A percentile compares a stretch with the other conserved stretches of the same genome.
phyloP scores from a whole-genome alignment of 176 grass and related monocot genomes.

The Raddia guianensis region DNA sequence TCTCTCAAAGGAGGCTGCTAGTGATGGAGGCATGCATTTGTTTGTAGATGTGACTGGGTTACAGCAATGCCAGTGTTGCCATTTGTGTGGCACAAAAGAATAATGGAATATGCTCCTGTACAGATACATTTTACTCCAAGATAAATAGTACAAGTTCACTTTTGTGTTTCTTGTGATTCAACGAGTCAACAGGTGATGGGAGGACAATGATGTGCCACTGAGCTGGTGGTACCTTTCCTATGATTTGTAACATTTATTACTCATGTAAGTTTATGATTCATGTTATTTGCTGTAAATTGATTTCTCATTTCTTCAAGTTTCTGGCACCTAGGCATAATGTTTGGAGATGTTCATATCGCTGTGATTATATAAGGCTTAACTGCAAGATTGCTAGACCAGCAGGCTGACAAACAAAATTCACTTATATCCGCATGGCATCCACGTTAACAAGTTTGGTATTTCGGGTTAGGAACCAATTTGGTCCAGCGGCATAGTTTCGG shows the following conservation, averaged over 20 bases:
- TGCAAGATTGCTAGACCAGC: not conserved
- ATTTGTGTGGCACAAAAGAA: conserved; percentile 59
- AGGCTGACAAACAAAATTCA: not conserved
- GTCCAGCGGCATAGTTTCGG: too few species aligned
- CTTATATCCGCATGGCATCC: not conserved
- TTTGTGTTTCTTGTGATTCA: conserved; percentile 21
- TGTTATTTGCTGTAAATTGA: conserved; percentile 14
- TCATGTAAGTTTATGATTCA: conserved; percentile 27
- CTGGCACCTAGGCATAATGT: not conserved
- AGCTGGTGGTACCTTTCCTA: conserved; percentile 35
- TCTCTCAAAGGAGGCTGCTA: conserved; percentile 32
- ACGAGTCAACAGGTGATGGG: conserved; percentile 5
- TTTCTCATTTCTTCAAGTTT: not conserved
- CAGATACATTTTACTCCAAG: conserved; percentile 58
- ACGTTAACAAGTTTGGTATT: too few species aligned
- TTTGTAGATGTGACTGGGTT: conserved; percentile 42
- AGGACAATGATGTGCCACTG: conserved; percentile 29
- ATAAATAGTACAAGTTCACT: conserved; percentile 30
- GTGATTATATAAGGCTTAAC: not conserved
- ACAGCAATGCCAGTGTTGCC: conserved; percentile 44
- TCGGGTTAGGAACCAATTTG: too few species aligned
- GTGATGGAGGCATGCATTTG: conserved; percentile 12
- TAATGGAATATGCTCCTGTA: conserved; percentile 76
- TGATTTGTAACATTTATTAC: conserved; percentile 19
- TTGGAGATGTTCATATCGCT: not conserved